Conservation (phyloP, 2,329 filamentous ascomycete genomes). For the Alternaria dauci region DNA sequence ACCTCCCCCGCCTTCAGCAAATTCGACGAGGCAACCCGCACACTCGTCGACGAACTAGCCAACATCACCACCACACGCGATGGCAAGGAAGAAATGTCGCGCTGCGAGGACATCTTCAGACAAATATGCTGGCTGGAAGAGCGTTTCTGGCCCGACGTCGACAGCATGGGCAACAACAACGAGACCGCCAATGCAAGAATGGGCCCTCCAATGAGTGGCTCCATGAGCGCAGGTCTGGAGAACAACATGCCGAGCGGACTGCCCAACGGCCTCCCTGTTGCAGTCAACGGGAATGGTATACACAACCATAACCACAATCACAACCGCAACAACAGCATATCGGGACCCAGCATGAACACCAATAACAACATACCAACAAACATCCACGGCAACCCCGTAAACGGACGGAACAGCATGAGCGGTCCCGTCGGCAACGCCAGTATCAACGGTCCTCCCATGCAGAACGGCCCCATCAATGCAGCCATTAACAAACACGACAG, state of each 20-base stretch:
- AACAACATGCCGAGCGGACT: constrained; percentile 32
- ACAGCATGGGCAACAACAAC: constrained; percentile 59
- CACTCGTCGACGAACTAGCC: constrained; percentile 60
- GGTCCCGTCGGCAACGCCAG: constrained; percentile 15
- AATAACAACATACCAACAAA: constrained; percentile 6
- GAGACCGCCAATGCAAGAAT: constrained; percentile 42
- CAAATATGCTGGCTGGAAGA: constrained; percentile 60
- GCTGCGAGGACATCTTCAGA: constrained; percentile 58
- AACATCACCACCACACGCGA: constrained; percentile 58
- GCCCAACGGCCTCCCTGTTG: constrained; percentile 6
- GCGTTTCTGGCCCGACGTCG: constrained; percentile 60
- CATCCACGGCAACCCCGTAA: constrained; percentile 14
- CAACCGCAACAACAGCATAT: constrained; percentile 12
- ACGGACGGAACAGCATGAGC: constrained; percentile 16
- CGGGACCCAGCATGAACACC: constrained; percentile 15
- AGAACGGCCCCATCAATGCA: constrained; percentile 10
- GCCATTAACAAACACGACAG: constrained; percentile 27
- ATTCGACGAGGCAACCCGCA: constrained; percentile 59
- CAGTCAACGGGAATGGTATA: constrained; percentile 19
- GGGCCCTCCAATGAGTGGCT: constrained; percentile 20
- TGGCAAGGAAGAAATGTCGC: constrained; percentile 57
- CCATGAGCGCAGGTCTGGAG: constrained; percentile 32
- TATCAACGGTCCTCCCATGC: constrained; percentile 23
- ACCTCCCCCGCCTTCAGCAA: constrained; percentile 60
- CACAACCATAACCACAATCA: constrained; percentile 12